A percentile compares a stretch with the other conserved stretches of the same genome.
Evolutionary conservation across 2,329 filamentous ascomycete species (phyloP).

Genomic region (Tricladium varicosporioides): DNA sequence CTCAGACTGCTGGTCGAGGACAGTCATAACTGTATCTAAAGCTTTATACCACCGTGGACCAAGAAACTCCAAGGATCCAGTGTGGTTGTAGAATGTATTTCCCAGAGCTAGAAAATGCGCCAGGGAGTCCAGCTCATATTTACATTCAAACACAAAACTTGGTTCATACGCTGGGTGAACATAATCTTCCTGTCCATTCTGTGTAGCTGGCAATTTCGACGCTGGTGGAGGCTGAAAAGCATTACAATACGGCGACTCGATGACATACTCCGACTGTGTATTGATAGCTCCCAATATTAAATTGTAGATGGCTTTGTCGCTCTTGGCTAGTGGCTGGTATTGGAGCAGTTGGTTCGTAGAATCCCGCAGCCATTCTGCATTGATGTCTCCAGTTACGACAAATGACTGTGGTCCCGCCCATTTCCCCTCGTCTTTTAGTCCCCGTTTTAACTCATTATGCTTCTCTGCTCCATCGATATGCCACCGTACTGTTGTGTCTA

Average conservation of each 20-base stretch:
- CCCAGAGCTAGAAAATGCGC: slow-evolving; percentile 84
- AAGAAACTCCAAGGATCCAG: slow-evolving; percentile 74
- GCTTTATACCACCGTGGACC: slow-evolving; percentile 77
- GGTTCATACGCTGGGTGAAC: slow-evolving; percentile 89
- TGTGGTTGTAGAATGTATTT: slow-evolving; percentile 84
- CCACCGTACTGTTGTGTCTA: slow-evolving; percentile 72
- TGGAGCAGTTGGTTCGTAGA: slow-evolving; percentile 91
- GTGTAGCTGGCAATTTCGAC: slow-evolving; percentile 67
- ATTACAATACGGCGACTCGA: slow-evolving; percentile 94
- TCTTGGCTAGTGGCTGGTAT: slow-evolving; percentile 81
- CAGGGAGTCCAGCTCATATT: slow-evolving; percentile 95
- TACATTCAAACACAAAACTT: slow-evolving; percentile 90
- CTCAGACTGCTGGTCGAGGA: slow-evolving; percentile 75
- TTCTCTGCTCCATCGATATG: slow-evolving; percentile 54
- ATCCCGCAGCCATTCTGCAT: slow-evolving; percentile 89
- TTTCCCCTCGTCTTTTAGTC: slow-evolving; percentile 50
- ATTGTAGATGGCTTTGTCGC: slow-evolving; percentile 73
- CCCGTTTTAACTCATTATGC: slow-evolving; percentile 38
- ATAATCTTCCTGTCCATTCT: slow-evolving; percentile 77
- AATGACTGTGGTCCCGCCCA: slow-evolving; percentile 91
- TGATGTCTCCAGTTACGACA: slow-evolving; percentile 89
- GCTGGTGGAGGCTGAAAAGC: slow-evolving; percentile 94
- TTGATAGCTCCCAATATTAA: slow-evolving; percentile 92
- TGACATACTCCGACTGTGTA: slow-evolving; percentile 92
- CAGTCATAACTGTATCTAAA: slow-evolving; percentile 68